A percentile compares a stretch with the other conserved stretches of the same genome.
Conservation (phyloP, 208 protist genomes). For the Acanthamoeba triangularis region DNA sequence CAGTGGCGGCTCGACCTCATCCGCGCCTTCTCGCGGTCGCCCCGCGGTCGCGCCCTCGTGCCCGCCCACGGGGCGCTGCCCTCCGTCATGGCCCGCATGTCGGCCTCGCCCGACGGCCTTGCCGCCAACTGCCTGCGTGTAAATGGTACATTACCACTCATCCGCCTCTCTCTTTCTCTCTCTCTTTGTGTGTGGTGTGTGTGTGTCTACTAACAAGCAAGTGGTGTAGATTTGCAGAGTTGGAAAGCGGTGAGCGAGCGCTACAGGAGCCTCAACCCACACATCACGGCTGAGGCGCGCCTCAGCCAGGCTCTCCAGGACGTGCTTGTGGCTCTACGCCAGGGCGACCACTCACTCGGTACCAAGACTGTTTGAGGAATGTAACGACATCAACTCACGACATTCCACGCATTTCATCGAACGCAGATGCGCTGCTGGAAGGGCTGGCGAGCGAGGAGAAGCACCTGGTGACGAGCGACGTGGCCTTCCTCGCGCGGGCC, state of each 20-base stretch:
- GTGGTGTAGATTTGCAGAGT: background rate
- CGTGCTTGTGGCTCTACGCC: background rate
- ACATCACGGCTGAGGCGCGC: background rate
- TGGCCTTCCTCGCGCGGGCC: background rate
- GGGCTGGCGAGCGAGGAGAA: conserved; percentile 16
- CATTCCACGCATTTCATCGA: background rate
- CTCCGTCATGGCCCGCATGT: conserved; percentile 18
- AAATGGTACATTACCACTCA: too few relatives aligned
- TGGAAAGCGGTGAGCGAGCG: background rate
- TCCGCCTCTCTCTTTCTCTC: too few relatives aligned
- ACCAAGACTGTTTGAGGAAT: too few relatives aligned
- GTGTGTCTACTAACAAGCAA: too few relatives aligned
- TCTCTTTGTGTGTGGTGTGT: too few relatives aligned
- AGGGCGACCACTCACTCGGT: background rate
- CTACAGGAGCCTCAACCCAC: background rate
- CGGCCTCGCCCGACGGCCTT: conserved; percentile 18
- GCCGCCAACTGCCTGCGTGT: conserved; percentile 27
- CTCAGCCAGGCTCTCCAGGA: conserved; percentile 34
- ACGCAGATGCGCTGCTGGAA: background rate
- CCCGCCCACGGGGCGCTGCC: background rate
- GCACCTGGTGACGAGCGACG: conserved; percentile 9
- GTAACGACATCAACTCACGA: background rate
- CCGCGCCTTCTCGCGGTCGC: background rate
- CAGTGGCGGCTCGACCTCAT: conserved; percentile 20
- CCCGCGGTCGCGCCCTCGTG: background rate